Conservation (phyloP, 192 early-diverging fungal species). For the Backusella westeae region DNA sequence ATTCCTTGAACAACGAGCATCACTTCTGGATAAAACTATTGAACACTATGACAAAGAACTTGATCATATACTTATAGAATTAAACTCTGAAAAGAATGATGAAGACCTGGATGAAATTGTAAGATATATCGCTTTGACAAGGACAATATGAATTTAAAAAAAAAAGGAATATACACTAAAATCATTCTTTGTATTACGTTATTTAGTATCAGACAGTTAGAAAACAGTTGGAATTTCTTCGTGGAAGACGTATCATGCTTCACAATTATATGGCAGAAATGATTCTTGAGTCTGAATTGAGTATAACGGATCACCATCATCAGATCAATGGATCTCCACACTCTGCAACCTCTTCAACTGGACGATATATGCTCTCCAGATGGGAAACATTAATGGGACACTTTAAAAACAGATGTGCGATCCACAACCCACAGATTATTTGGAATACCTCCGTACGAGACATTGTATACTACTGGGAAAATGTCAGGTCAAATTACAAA, state of each 20-base stretch:
- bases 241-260: slow-evolving; percentile 2
- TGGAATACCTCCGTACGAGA: slow-evolving; percentile 86
- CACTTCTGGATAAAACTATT: neutral
- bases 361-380: neutral
- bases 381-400: slow-evolving; percentile 33
- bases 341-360: neutral
- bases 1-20: neutral
- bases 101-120: neutral
- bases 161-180: neutral
- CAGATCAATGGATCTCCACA: neutral
- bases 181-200: neutral
- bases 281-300: slow-evolving; percentile 4
- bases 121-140: neutral
- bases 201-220: neutral
- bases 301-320: neutral
- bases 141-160: neutral
- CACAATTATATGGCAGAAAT: slow-evolving; percentile 3
- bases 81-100: neutral
- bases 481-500: slow-evolving; percentile 59
- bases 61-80: neutral
- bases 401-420: slow-evolving; percentile 73
- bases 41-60: neutral
- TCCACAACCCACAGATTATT: slow-evolving; percentile 78
- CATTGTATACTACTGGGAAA: slow-evolving; percentile 67
- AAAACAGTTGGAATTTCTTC: neutral